Evolutionary conservation across 441 rosid genomes (phyloP), one percentile per base, ranked within the genome.

Genomic region (Aquilaria agallochum): DNA sequence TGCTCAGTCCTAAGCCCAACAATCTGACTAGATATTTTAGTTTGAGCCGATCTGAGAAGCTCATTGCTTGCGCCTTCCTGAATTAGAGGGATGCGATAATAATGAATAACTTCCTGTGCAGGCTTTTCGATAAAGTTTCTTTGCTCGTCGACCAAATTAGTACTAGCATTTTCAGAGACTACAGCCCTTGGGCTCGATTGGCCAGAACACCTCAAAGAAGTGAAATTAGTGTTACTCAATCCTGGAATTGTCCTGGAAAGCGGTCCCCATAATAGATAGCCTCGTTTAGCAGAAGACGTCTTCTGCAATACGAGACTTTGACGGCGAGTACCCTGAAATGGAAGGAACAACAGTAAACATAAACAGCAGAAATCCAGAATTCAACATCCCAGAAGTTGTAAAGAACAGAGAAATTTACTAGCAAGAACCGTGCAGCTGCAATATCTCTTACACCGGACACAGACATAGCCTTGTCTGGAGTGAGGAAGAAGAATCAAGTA

Each of bases 1-100:
- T 91, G 96, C 61, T 94, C 97, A 0, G 96, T 86, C 46, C 77
- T 84, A 80, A 91, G 73, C 34, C 92, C 80, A 36, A 87, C 89
- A 74, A 91, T 83, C 74, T 82, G 90, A 65, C 74, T 80, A 0
- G 83, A 76, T 51, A 94, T 66, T 78, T 83, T 91, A 46, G 87
- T 68, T 68, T 87, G 92, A 74, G 82, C 72, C 0, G 77, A 72
- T 67, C 78, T 89, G 53, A 91, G 88, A 31, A 94, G 80, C 48
- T 94, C 92, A 3, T 66, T 65, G 8, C 80, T 78, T 31, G 95
- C 95, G 65, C 82, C 78, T 62, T 91, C 94, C 71, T 91, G 96
- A 69, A 94, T 78, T 71, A 89, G 67, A 0, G 99, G 99, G 30
- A 86, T 52, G 0, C 99, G 96, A 58, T 74, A 91, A 40, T 87